Conservation (phyloP, 2,329 filamentous ascomycete species). For the Ophiostoma novo-ulmi region DNA sequence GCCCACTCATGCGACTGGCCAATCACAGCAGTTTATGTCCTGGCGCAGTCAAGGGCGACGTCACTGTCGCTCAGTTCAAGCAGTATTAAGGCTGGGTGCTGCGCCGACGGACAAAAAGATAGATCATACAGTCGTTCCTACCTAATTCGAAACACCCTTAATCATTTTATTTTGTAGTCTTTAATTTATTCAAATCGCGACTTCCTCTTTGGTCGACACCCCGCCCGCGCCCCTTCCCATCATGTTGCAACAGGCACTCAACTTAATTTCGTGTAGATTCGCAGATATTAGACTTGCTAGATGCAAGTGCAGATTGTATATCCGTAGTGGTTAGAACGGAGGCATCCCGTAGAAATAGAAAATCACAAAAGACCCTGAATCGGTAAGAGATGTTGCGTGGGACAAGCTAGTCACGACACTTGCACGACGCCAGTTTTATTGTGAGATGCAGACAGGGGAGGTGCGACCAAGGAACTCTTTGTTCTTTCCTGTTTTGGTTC, state of each 20-base stretch:
- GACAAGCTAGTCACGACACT: not conserved
- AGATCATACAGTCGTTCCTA: not conserved
- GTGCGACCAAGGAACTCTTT: constrained; percentile 1
- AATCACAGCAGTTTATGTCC: not conserved
- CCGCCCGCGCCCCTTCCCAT: not conserved
- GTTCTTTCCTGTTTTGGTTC: constrained; percentile 11
- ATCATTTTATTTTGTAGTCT: not conserved
- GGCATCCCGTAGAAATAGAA: not conserved
- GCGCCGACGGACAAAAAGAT: not conserved
- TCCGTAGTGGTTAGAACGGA: not conserved
- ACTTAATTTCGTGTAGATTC: not conserved
- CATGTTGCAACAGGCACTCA: constrained; percentile 6
- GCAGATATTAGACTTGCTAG: not conserved
- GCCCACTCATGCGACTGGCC: not conserved
- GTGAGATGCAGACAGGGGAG: constrained; percentile 5
- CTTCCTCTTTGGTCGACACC: not conserved
- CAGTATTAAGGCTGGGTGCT: not conserved
- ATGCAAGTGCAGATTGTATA: not conserved
- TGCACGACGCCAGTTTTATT: constrained; percentile 7
- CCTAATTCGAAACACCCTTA: not conserved
- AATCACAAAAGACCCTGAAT: not conserved
- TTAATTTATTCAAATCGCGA: not conserved
- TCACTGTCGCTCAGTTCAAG: not conserved
- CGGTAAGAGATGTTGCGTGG: too few species aligned
- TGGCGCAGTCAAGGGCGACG: not conserved